Conservation (phyloP, 2,329 filamentous ascomycete genomes). For the Cadophora gregata region DNA sequence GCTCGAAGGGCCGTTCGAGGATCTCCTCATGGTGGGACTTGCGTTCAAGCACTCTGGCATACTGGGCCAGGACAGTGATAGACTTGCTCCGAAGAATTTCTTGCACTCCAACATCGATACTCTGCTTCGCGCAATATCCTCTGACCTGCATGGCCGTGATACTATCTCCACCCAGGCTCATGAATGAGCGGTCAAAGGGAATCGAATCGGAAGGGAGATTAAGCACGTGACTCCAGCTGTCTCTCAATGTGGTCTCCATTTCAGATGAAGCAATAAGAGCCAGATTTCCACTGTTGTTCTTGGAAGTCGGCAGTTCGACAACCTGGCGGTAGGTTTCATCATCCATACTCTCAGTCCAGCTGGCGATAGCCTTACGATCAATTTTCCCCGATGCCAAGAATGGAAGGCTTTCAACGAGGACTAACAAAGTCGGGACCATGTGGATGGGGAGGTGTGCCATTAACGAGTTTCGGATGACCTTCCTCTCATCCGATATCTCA, state of each 20-base stretch:
- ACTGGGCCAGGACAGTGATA: background rate
- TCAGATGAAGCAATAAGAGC: background rate
- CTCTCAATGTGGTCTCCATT: background rate
- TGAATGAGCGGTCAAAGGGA: constrained; percentile 14
- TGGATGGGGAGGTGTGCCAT: background rate
- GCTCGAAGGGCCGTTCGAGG: background rate
- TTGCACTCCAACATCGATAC: background rate
- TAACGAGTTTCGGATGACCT: background rate
- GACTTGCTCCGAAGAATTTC: background rate
- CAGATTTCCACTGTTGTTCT: background rate
- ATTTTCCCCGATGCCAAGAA: constrained; percentile 42
- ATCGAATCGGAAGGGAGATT: constrained; percentile 25
- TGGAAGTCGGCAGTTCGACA: background rate
- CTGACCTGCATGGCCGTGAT: constrained; percentile 8
- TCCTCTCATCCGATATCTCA: background rate
- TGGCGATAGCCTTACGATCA: constrained; percentile 39
- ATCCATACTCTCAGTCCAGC: constrained; percentile 6
- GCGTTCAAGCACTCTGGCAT: background rate
- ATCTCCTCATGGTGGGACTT: background rate
- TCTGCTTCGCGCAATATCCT: background rate
- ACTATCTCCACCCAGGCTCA: constrained; percentile 1
- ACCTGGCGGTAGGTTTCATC: background rate
- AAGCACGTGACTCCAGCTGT: constrained; percentile 26
- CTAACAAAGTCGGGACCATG: constrained; percentile 27
- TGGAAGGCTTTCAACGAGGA: constrained; percentile 42